phyloP scores from a whole-genome alignment of 306 rosid species.

The Comarum palustre region DNA sequence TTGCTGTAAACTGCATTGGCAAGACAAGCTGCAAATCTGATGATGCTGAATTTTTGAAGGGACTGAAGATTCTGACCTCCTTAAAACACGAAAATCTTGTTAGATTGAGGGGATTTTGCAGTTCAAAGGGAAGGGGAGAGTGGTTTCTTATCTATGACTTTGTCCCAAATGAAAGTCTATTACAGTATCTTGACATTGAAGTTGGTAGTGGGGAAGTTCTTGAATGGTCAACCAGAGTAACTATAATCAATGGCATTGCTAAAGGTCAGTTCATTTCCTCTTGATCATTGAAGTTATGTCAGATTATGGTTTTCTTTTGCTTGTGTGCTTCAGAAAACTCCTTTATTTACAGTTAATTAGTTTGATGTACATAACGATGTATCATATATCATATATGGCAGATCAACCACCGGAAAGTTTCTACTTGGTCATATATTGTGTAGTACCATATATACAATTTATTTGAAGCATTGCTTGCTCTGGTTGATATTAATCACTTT shows the following conservation, averaged over 20 bases:
- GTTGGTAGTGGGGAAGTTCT: constrained; percentile 40
- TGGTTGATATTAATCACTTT: not conserved
- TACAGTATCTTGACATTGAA: constrained; percentile 55
- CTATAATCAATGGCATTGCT: constrained; percentile 68
- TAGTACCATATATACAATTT: not conserved
- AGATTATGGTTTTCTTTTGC: not conserved
- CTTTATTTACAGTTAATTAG: not conserved
- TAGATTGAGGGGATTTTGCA: constrained; percentile 83
- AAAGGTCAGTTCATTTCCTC: constrained; percentile 51
- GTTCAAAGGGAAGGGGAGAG: constrained; percentile 74
- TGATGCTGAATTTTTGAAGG: constrained; percentile 72
- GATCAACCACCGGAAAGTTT: not conserved
- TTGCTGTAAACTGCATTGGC: constrained; percentile 61
- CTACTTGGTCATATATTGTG: not conserved
- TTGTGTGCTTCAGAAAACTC: not conserved
- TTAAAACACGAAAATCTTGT: constrained; percentile 74
- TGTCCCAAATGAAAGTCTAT: constrained; percentile 55
- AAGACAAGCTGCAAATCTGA: constrained; percentile 83
- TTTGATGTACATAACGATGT: not conserved
- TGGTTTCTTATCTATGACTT: constrained; percentile 78
- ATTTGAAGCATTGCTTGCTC: not conserved
- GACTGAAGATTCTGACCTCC: constrained; percentile 63
- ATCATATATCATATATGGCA: not conserved
- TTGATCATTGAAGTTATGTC: not conserved
- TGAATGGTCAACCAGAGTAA: constrained; percentile 78